A percentile compares a stretch with the other conserved stretches of the same genome.
Evolutionary conservation across 1,284 basidiomycete genomes (phyloP).

Genomic region (Hemileia vastatrix): DNA sequence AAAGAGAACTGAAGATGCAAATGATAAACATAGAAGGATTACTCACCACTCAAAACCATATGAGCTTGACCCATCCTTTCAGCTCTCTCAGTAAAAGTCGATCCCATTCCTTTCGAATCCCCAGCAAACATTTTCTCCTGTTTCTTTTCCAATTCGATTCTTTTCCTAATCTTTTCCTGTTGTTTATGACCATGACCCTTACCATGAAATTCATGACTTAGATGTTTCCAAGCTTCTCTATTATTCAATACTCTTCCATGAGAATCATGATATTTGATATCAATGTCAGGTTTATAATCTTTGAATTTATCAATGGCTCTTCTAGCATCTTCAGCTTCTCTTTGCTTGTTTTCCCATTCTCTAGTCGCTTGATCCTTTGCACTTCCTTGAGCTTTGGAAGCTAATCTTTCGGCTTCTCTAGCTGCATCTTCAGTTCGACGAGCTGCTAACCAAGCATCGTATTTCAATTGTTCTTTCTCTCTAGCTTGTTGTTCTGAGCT

Average conservation of each 20-base stretch:
- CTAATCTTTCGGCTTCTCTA: conserved; percentile 65
- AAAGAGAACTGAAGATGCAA: no score
- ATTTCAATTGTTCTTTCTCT: conserved; percentile 69
- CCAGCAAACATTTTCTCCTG: neutral
- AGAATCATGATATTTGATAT: conserved; percentile 92
- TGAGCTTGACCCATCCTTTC: no score
- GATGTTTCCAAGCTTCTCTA: conserved; percentile 67
- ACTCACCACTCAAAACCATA: no score
- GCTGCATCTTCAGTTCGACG: conserved; percentile 64
- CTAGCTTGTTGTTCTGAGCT: conserved; percentile 60
- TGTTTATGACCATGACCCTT: conserved; percentile 39
- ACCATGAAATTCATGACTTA: conserved; percentile 43
- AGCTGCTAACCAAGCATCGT: conserved; percentile 81
- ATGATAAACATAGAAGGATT: no score
- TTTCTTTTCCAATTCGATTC: conserved; percentile 39
- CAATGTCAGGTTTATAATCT: conserved; percentile 91
- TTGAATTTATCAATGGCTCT: conserved; percentile 72
- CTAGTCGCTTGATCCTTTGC: conserved; percentile 79
- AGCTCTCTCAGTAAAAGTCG: no score
- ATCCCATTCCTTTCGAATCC: no score
- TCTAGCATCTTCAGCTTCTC: conserved; percentile 82
- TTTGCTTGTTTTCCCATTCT: conserved; percentile 82
- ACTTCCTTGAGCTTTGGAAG: conserved; percentile 33
- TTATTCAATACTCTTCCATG: conserved; percentile 74
- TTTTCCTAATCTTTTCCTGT: conserved; percentile 36